Percentiles rank a stretch among this genome's conserved stretches.
phyloP scores from a whole-genome alignment of 129 eudicot genomes.

The carrot (Daucus carota) region DNA sequence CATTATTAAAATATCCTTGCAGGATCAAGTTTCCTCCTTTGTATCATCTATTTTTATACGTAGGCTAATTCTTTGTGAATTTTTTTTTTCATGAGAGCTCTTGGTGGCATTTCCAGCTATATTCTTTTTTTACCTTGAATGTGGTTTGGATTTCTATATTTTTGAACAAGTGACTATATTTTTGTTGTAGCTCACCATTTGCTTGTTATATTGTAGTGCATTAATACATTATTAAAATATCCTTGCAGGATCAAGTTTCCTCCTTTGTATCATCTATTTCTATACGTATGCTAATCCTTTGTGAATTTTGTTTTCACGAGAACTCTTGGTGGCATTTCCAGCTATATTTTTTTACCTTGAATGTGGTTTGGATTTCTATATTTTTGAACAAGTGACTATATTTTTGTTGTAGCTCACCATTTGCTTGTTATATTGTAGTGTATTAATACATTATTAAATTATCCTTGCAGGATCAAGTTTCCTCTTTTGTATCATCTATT shows the following conservation, averaged over 20 bases:
- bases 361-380: not conserved
- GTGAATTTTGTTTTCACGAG: slow-evolving; percentile 16
- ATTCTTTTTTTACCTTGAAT: not conserved
- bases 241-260: slow-evolving; percentile 69
- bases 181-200: not conserved
- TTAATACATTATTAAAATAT: not conserved
- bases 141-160: not conserved
- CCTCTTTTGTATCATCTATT: slow-evolving; percentile 59
- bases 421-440: not conserved
- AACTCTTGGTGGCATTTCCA: not conserved
- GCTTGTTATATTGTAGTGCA: not conserved
- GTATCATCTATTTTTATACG: slow-evolving; percentile 70
- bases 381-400: not conserved
- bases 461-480: slow-evolving; percentile 65
- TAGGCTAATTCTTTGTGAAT: slow-evolving; percentile 63
- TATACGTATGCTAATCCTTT: slow-evolving; percentile 66
- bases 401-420: not conserved
- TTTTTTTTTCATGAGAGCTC: not conserved
- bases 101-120: not conserved
- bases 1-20: slow-evolving; percentile 10
- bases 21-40: slow-evolving; percentile 68
- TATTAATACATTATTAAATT: not conserved
- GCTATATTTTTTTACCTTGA: not conserved
- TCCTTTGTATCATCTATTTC: slow-evolving; percentile 67
- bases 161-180: not conserved